phyloP scores from a whole-genome alignment of 805 yeast species.

The Metschnikowia colocasiae region DNA sequence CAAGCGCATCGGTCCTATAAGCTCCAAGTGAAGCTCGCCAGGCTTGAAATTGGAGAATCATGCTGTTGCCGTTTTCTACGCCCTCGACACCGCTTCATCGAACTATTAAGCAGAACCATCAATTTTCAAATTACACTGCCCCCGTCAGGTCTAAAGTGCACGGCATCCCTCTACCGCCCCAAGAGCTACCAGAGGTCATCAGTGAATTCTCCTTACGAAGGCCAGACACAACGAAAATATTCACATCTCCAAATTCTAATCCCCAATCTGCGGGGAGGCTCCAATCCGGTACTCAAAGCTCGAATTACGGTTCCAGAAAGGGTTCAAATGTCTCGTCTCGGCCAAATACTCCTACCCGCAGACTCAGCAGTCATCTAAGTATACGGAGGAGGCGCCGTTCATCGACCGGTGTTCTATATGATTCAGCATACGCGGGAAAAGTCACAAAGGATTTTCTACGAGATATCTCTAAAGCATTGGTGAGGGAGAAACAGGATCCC shows the following conservation, averaged over 20 bases:
- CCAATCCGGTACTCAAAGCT: not conserved
- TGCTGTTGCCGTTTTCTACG: constrained; percentile 17
- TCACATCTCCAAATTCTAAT: not conserved
- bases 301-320: not conserved
- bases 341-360: constrained; percentile 14
- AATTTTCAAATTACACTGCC: constrained; percentile 12
- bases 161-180: constrained; percentile 22
- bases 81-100: constrained; percentile 21
- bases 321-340: constrained; percentile 7
- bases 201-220: constrained; percentile 12
- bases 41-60: not conserved
- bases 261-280: not conserved
- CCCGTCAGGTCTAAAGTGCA: constrained; percentile 12
- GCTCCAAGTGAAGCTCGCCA: not conserved
- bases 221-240: not conserved
- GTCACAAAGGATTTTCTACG: constrained; percentile 36
- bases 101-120: constrained; percentile 2
- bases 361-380: constrained; percentile 14
- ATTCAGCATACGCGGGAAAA: constrained; percentile 33
- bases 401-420: constrained; percentile 21
- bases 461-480: constrained; percentile 31
- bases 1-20: constrained; percentile 5
- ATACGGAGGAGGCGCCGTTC: constrained; percentile 17
- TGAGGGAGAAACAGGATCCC: constrained; percentile 16
- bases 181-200: constrained; percentile 19